A percentile compares a stretch with the other conserved stretches of the same genome.
Conservation (phyloP, 2,329 filamentous ascomycete genomes). For the Monilinia fructicola region DNA sequence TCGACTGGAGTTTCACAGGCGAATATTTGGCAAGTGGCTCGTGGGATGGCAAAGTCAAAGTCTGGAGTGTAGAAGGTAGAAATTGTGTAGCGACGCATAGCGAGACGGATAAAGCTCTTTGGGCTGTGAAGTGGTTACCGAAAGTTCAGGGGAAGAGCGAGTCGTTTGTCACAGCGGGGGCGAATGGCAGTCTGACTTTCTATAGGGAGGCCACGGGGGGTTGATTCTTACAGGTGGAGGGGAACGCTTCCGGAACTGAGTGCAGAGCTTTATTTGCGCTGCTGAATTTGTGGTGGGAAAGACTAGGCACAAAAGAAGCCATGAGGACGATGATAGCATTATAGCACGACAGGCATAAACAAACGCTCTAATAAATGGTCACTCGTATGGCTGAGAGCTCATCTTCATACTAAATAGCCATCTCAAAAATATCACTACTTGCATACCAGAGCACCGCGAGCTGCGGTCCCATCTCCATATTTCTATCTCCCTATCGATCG, state of each 20-base stretch:
- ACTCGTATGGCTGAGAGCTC: not conserved
- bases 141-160: conserved; percentile 60
- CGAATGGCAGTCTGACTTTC: conserved; percentile 73
- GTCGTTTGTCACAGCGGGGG: conserved; percentile 77
- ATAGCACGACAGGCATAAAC: not conserved
- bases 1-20: conserved; percentile 92
- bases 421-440: not conserved
- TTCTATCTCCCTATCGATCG: not conserved
- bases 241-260: not conserved
- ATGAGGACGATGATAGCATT: not conserved
- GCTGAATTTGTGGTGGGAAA: not conserved
- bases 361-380: not conserved
- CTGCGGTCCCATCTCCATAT: not conserved
- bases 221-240: conserved; percentile 18
- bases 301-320: too few relatives aligned
- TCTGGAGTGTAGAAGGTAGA: conserved; percentile 86
- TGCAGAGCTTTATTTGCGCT: not conserved
- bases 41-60: conserved; percentile 91
- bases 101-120: conserved; percentile 82
- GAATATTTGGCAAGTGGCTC: conserved; percentile 86
- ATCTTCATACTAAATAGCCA: not conserved
- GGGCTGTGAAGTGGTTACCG: conserved; percentile 81
- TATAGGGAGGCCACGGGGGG: conserved; percentile 78
- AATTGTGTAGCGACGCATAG: conserved; percentile 90
- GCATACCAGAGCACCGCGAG: not conserved